These are phyloP conservation scores for Hypoxylon sp. DNA, from an alignment of 2,329 filamentous ascomycete species.

Conservation along the genomic window DNA sequence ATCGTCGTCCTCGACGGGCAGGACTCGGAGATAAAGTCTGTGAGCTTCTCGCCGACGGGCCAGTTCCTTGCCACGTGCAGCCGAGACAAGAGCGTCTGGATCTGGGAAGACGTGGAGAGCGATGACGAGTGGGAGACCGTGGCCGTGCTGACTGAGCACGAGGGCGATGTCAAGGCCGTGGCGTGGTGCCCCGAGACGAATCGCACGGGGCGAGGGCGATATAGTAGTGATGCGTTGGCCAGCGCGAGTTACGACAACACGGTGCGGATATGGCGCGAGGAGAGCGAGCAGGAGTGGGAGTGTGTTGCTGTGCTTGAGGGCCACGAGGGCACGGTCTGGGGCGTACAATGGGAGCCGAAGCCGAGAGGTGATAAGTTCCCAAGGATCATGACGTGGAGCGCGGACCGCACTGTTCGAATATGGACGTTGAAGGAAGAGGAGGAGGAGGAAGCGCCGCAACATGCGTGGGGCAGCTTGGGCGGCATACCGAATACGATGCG, in stretches of 20 bases:
- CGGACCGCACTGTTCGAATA: conserved; percentile 83
- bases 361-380: conserved; percentile 63
- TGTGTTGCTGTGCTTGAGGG: conserved; percentile 87
- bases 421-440: conserved; percentile 78
- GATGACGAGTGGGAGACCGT: conserved; percentile 98
- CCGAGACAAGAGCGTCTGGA: conserved; percentile 95
- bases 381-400: conserved; percentile 85
- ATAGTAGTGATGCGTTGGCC: conserved; percentile 80
- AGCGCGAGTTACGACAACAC: conserved; percentile 96
- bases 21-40: conserved; percentile 90
- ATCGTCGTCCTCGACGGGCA: conserved; percentile 94
- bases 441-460: conserved; percentile 58
- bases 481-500: conserved; percentile 93
- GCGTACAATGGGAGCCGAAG: conserved; percentile 77
- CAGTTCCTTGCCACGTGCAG: conserved; percentile 90
- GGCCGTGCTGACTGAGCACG: conserved; percentile 93
- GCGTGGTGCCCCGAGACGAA: conserved; percentile 85
- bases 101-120: conserved; percentile 95
- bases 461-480: conserved; percentile 62
- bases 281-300: conserved; percentile 90
- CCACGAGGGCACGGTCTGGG: conserved; percentile 92
- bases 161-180: conserved; percentile 94
- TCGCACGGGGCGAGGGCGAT: conserved; percentile 62
- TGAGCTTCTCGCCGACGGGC: conserved; percentile 81
- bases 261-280: conserved; percentile 89